Evolutionary conservation across 495 filamentous ascomycete species (phyloP), one percentile per base, ranked within the genome.

Genomic region (Amphirosellinia nigrospora): DNA sequence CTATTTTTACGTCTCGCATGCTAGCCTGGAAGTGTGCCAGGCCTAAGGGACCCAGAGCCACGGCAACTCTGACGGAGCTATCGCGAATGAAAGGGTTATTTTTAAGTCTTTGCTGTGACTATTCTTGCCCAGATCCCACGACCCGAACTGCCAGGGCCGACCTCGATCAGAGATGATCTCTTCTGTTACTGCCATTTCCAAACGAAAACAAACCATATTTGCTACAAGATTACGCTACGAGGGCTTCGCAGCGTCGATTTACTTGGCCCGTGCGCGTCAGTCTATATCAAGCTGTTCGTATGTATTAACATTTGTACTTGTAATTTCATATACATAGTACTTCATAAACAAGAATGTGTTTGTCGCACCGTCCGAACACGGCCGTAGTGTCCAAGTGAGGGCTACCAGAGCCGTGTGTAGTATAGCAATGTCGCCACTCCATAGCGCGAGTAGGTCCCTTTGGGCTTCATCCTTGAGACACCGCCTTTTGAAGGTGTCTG

Each of bases 11-110:
- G 39, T 68, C 39, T 26, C 30, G 21, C 34, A 43, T 32, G 21
- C 19, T 21, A 50, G 43, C 23, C 39, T 41, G 28, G 46, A n/a
- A 13, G 32, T 39, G 36, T 53, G 62, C 41, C 13, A 32, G n/a
- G 16, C 28, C 46, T 21, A 52, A 65, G 34, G 19, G 16, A 50
- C 28, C 61, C 61, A 64, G 61, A 64, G 41, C 61, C 61, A 32
- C 5, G 61, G 61, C 28, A 23, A 43, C 13, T 15, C 34, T 11
- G 21, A 26, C 30, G n/a, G 41, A 7, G 32, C 53, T 55, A 7
- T 32, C 53, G 32, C 41, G 11, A n/a, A 32, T 52, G 32, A 13
- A 19, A 28, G 43, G 23, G 30, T 21, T 43, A 56, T 65, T 32
- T 32, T n/a, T 21, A 65, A 39, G 15, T 23, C 19, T 52, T 11